Conservation (phyloP, 352 stramenopile species). For the Globisporangium carolinianum region DNA sequence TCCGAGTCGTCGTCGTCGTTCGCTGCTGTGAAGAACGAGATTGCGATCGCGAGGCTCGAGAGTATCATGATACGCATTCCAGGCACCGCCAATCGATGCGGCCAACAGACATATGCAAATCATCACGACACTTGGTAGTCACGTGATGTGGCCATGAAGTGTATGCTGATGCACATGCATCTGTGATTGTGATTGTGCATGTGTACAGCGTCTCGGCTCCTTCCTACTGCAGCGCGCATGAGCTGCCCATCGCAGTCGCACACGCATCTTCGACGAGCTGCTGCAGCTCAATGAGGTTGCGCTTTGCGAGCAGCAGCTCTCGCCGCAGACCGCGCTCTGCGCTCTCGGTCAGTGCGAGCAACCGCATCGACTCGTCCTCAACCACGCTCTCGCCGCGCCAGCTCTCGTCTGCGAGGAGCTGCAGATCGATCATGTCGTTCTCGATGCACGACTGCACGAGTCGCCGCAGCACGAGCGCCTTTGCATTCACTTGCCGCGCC, state of each 20-base stretch:
- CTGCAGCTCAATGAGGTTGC: conserved; percentile 23
- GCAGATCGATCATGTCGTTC: conserved; percentile 29
- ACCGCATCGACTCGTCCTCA: no score
- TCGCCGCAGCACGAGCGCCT: conserved; percentile 19
- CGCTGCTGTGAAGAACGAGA: not conserved
- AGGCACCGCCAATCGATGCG: no score
- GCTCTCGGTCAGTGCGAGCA: no score
- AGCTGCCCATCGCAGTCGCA: conserved; percentile 28
- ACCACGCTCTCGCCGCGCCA: not conserved
- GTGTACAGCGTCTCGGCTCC: no score
- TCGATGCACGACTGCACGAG: conserved; percentile 27
- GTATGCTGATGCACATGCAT: no score
- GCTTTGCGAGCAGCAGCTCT: conserved; percentile 7
- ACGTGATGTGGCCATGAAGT: no score
- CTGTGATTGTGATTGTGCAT: no score
- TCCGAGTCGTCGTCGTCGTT: not conserved
- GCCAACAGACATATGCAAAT: no score
- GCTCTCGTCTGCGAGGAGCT: conserved; percentile 10
- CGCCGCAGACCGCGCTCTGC: not conserved
- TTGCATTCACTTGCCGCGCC: conserved; percentile 21
- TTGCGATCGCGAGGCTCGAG: not conserved
- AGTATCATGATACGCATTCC: no score
- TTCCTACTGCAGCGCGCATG: conserved; percentile 33
- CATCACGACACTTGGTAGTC: no score
- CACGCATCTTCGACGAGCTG: conserved; percentile 35